Percentiles rank a stretch among this genome's conserved stretches.
Conservation (phyloP, 1,284 basidiomycete species). For the Ceratobasidium sp. region DNA sequence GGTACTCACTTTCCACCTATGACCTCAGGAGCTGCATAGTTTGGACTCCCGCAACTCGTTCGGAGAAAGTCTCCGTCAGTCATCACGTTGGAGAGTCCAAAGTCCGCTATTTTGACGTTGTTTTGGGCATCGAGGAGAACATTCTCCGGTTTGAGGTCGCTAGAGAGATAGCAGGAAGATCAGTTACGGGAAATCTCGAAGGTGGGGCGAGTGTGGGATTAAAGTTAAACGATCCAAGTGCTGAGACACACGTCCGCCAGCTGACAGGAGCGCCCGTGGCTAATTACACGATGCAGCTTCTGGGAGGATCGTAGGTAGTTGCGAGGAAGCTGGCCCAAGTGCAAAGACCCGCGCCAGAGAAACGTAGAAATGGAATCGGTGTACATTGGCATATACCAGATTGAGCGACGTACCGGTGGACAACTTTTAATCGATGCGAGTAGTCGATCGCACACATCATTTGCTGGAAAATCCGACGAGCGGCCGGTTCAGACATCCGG, state of each 20-base stretch:
- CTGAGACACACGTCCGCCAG: constrained; percentile 1
- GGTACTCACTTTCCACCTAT: constrained; percentile 75
- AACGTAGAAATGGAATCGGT: constrained; percentile 15
- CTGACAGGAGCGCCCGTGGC: neutral
- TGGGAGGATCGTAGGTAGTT: neutral
- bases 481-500: constrained; percentile 84
- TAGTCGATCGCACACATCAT: constrained; percentile 96
- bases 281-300: constrained; percentile 17
- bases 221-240: constrained; percentile 16
- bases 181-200: constrained; percentile 19
- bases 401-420: constrained; percentile 65
- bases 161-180: constrained; percentile 30
- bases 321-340: neutral
- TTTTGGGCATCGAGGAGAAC: constrained; percentile 66
- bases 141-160: constrained; percentile 96
- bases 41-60: constrained; percentile 94
- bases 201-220: constrained; percentile 16
- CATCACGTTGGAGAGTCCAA: constrained; percentile 93
- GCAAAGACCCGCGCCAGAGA: constrained; percentile 23
- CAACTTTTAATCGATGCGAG: constrained; percentile 93
- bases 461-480: constrained; percentile 94
- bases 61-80: constrained; percentile 94
- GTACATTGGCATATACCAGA: neutral
- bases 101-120: constrained; percentile 93
- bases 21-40: constrained; percentile 96